A percentile compares a stretch with the other conserved stretches of the same genome.
These are phyloP conservation scores for Exobasidium cylindrosporum DNA, from an alignment of 1,284 basidiomycete genomes.

Conservation along the genomic window DNA sequence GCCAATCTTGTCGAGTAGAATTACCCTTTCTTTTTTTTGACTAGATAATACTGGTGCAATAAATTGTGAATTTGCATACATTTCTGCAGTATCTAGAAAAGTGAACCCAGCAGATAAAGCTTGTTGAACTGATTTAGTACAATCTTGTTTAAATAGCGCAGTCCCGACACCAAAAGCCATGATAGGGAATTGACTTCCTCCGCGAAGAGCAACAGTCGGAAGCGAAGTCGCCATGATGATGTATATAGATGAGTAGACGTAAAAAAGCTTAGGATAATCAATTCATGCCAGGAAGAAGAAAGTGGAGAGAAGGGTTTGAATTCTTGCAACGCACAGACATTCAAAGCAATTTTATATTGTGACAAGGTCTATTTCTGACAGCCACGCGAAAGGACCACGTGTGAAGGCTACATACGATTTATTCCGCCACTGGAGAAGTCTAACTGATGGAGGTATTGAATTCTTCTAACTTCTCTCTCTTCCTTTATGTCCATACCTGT, in stretches of 20 bases:
- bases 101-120: constrained; percentile 32
- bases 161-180: not conserved
- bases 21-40: constrained; percentile 12
- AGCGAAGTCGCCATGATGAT: not conserved
- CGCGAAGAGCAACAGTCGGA: not conserved
- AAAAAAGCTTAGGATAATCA: too few relatives aligned
- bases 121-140: not conserved
- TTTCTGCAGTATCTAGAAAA: constrained; percentile 32
- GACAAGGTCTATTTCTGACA: too few relatives aligned
- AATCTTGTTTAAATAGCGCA: constrained; percentile 1
- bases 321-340: too few relatives aligned
- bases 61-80: constrained; percentile 31
- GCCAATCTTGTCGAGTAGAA: not conserved
- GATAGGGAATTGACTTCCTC: not conserved
- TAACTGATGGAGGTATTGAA: too few relatives aligned
- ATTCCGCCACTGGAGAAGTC: too few relatives aligned
- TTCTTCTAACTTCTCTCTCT: not conserved
- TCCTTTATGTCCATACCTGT: constrained; percentile 19
- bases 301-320: too few relatives aligned
- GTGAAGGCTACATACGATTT: too few relatives aligned
- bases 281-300: too few relatives aligned
- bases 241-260: not conserved
- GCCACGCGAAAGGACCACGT: too few relatives aligned
- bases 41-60: constrained; percentile 32
- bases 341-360: too few relatives aligned